Evolutionary conservation across 805 yeast genomes (phyloP), one percentile per base, ranked within the genome.

Genomic region (Nematodospora valgi): DNA sequence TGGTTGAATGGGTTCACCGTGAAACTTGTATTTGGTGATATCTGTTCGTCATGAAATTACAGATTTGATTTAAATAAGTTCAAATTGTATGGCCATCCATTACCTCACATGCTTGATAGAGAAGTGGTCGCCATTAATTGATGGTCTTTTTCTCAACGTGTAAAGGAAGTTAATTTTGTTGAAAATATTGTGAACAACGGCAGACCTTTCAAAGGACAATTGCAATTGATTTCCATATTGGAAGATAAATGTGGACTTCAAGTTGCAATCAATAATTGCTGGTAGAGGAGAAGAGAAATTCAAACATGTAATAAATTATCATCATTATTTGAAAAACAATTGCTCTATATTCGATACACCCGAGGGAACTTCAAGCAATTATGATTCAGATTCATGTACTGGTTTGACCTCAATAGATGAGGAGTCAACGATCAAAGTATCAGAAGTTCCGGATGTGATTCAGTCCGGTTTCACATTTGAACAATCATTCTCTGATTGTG

Each of bases 1-100:
- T 71, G 73, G 74, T 35, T 31, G 6, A 43, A 46, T 16, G 75
- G 75, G 0, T 61, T 67, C 35, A 43, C 56, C 17, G 64, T 72
- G 58, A 27, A 47, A 4, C 46, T 73, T 25, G 44, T 68, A 2
- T 73, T 71, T 53, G 73, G 72, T 2, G 54, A 52, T 22, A 39
- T 51, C 7, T 63, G 70, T 32, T 24, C 30, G 7, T 42, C 37
- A 2, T 22, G 9, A 11, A 34, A 40, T 18, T 43, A 49, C 28
- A 13, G 32, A 22, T 50, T 47, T 34, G 55, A 50, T 34, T 13
- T 27, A 6, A 23, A 29, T 23, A 45, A 40, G 48, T 34, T 36
- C 2, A 35, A 25, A 6, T 21, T 32, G 6, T 41, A 28, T 23
- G 62, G 62, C 16, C 33, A n/a, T 37, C 57, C 34, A 32, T 39